Conservation (phyloP, 169 alveolate species). For the Eimeria necatrix region DNA sequence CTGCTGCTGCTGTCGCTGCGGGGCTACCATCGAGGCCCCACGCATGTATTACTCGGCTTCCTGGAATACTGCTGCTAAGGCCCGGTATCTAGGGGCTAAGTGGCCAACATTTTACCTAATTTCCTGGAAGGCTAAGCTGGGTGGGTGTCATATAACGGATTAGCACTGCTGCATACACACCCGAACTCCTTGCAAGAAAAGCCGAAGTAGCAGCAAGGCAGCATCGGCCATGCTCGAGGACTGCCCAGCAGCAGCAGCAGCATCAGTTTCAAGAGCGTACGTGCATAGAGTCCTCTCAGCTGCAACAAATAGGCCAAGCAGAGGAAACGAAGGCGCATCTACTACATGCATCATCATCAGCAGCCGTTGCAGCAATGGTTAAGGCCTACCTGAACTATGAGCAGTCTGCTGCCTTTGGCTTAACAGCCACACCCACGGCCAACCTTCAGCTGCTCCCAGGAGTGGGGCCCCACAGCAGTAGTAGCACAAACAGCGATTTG, state of each 20-base stretch:
- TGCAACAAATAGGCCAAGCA: too few species aligned
- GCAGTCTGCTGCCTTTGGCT: slow-evolving; percentile 89
- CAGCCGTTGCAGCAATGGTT: slow-evolving; percentile 87
- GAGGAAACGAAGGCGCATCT: not conserved
- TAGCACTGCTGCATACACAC: not conserved
- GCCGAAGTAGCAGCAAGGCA: not conserved
- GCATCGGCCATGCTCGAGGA: not conserved
- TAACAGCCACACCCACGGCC: slow-evolving; percentile 86
- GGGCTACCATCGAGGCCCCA: slow-evolving; percentile 28
- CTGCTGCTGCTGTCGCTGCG: not conserved
- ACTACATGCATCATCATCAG: not conserved
- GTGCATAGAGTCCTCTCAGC: too few species aligned
- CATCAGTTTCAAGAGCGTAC: not conserved
- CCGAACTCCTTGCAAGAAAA: too few species aligned
- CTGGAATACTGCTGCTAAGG: too few species aligned
- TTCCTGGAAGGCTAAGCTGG: not conserved
- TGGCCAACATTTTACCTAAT: too few species aligned
- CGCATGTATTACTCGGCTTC: not conserved
- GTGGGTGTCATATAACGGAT: not conserved
- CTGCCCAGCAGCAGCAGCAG: slow-evolving; percentile 22
- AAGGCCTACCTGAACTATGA: slow-evolving; percentile 93
- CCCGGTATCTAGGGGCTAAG: too few species aligned
- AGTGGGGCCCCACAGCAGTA: not conserved
- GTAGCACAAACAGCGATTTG: slow-evolving; percentile 2
- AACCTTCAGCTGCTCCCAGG: slow-evolving; percentile 82